Evolutionary conservation across 306 rosid genomes (phyloP).

Genomic region (Quercus robur): DNA sequence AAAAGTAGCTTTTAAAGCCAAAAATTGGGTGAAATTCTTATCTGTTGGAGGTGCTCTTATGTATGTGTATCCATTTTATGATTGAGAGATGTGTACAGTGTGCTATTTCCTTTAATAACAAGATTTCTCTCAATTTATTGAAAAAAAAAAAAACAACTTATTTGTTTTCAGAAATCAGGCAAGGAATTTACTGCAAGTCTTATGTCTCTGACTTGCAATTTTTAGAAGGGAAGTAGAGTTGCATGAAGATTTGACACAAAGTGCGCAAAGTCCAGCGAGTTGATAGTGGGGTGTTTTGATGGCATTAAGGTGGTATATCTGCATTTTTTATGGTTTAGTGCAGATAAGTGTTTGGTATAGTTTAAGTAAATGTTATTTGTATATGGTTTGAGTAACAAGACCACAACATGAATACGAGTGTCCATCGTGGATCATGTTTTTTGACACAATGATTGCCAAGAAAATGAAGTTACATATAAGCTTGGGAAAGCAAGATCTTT

Average conservation of each 20-base stretch:
- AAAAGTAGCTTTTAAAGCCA: no score
- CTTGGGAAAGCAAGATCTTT: no score
- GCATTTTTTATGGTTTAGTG: no score
- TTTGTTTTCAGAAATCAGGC: conserved; percentile 54
- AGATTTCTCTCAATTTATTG: neutral
- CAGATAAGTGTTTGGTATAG: no score
- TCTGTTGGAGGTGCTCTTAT: neutral
- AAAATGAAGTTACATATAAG: no score
- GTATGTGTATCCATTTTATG: neutral
- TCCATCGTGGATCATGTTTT: no score
- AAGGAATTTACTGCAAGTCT: conserved; percentile 53
- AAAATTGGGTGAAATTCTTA: no score
- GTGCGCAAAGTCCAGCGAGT: conserved; percentile 55
- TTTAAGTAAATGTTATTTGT: no score
- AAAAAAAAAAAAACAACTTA: neutral
- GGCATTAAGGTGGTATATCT: conserved; percentile 56
- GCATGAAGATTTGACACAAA: conserved; percentile 59
- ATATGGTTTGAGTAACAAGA: no score
- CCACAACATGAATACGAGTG: no score
- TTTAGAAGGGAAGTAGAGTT: conserved; percentile 56
- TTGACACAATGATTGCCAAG: no score
- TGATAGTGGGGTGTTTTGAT: conserved; percentile 62
- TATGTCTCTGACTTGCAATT: conserved; percentile 49
- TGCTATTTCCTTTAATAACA: neutral
- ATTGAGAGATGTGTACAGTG: no score